Evolutionary conservation across 2,329 filamentous ascomycete genomes (phyloP), one percentile per base, ranked within the genome.

Genomic region (Paraconiothyrium sp.): DNA sequence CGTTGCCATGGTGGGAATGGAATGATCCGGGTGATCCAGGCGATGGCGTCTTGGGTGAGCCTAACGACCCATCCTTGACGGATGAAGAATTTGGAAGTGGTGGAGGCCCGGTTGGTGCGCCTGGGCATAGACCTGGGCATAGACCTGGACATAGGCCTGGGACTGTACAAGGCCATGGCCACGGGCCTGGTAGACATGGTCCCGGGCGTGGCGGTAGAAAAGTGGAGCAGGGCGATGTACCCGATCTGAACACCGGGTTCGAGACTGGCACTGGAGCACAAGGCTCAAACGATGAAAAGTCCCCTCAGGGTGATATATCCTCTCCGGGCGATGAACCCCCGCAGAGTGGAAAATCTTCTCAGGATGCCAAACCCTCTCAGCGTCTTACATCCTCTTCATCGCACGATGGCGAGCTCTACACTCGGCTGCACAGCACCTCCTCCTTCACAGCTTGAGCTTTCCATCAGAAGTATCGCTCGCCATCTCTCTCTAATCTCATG

Each of bases 1-100:
- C n/a, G n/a, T n/a, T 52, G 20, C 49, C 49, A 24, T 52, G 34
- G 34, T 52, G 35, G 50, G 35, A 27, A 3, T 54, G 50, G 50
- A 30, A 16, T 20, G 50, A 32, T 10, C 35, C 50, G 13, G 7
- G 20, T 54, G 50, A 54, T 9, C 20, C 35, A 22, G 50, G 50
- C 13, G 34, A 54, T 34, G 50, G 50, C 16, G 20, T 54, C 41
- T 13, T 8, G 22, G 35, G 14, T 24, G n/a, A 6, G 4, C 9
- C 22, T 2, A 34, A 39, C 7, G 34, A 52, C 14, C 30, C 27
- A 10, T n/a, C 20, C 11, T 52, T n/a, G 20, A 20, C 20, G 10
- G 8, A 52, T 39, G 49, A 6, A 37, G 16, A 34, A 5, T 32
- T n/a, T 37, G 32, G 2, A 10, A 22, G 24, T n/a, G 41, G 47